Evolutionary conservation across 495 filamentous ascomycete genomes (phyloP).

Genomic region (Aspergillus nanangensis): DNA sequence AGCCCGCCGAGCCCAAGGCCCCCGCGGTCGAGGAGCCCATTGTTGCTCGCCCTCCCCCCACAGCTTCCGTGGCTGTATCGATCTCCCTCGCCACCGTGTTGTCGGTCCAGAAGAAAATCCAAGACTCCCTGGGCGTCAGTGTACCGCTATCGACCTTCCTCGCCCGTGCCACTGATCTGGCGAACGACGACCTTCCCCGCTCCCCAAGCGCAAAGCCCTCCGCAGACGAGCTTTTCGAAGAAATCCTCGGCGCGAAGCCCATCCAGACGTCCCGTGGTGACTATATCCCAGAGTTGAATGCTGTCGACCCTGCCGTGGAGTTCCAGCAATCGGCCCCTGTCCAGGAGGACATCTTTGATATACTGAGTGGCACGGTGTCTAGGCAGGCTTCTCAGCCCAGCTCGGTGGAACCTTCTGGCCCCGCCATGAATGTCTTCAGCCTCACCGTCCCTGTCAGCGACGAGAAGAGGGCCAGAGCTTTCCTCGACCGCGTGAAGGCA

Average conservation of each 20-base stretch:
- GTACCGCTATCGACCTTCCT: slow-evolving; percentile 87
- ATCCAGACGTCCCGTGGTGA: slow-evolving; percentile 48
- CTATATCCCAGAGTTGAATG: slow-evolving; percentile 72
- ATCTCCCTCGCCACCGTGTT: slow-evolving; percentile 74
- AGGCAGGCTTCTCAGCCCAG: slow-evolving; percentile 15
- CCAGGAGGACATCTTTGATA: slow-evolving; percentile 67
- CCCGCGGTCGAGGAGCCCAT: slow-evolving; percentile 30
- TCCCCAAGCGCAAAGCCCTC: slow-evolving; percentile 56
- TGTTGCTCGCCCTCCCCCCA: slow-evolving; percentile 27
- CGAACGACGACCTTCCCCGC: slow-evolving; percentile 79
- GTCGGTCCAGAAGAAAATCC: slow-evolving; percentile 73
- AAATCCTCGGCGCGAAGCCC: slow-evolving; percentile 71
- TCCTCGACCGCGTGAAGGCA: slow-evolving; percentile 77
- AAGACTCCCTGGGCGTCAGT: slow-evolving; percentile 67
- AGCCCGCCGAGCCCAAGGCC: slow-evolving; percentile 36
- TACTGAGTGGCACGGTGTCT: slow-evolving; percentile 54
- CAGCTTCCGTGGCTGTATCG: slow-evolving; percentile 52
- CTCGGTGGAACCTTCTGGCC: slow-evolving; percentile 20
- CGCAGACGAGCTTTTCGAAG: slow-evolving; percentile 80
- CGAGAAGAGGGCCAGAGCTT: slow-evolving; percentile 72
- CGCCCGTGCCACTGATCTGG: slow-evolving; percentile 72
- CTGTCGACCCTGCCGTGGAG: slow-evolving; percentile 37
- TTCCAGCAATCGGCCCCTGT: slow-evolving; percentile 23
- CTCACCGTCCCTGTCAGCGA: slow-evolving; percentile 71
- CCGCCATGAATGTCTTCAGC: slow-evolving; percentile 73